These are phyloP conservation scores for Aspergillus fijiensis DNA, from an alignment of 2,329 filamentous ascomycete genomes.

Conservation along the genomic window DNA sequence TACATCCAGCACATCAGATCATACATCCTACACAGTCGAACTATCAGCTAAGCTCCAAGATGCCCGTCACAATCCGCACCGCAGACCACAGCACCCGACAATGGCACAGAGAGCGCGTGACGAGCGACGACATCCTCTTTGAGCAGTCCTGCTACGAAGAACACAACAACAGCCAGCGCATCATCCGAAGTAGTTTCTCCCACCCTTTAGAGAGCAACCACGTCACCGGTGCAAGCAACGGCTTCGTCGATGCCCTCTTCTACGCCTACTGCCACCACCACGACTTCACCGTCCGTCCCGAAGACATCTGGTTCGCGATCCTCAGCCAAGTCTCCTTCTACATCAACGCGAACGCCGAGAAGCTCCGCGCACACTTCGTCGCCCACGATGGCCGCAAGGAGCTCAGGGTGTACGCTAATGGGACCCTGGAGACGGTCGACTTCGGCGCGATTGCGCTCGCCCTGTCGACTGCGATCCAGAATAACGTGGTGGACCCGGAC, in stretches of 20 bases:
- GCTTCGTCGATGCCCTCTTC: conserved; percentile 13
- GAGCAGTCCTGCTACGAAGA: neutral
- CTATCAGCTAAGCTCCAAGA: too few relatives aligned
- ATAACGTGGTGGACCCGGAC: conserved; percentile 43
- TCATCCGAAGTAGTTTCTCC: neutral
- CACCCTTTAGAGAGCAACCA: neutral
- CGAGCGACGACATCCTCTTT: neutral
- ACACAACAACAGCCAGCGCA: neutral
- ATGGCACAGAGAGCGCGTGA: too few relatives aligned
- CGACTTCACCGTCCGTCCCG: conserved; percentile 50
- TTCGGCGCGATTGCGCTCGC: conserved; percentile 31
- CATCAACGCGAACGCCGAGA: conserved; percentile 49
- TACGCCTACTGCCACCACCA: conserved; percentile 33
- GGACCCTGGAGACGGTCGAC: conserved; percentile 18
- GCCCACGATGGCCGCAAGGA: conserved; percentile 45
- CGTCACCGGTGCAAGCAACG: conserved; percentile 1
- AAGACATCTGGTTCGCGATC: conserved; percentile 56
- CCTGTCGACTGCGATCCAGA: conserved; percentile 43
- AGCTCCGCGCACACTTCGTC: conserved; percentile 47
- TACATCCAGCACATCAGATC: too few relatives aligned
- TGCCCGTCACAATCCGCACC: too few relatives aligned
- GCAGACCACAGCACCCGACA: too few relatives aligned
- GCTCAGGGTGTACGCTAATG: conserved; percentile 30
- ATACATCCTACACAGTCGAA: conserved; percentile 22
- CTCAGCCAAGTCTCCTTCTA: conserved; percentile 50